Evolutionary conservation across 2,329 filamentous ascomycete genomes (phyloP).

Genomic region (Pseudogymnoascus sp.): DNA sequence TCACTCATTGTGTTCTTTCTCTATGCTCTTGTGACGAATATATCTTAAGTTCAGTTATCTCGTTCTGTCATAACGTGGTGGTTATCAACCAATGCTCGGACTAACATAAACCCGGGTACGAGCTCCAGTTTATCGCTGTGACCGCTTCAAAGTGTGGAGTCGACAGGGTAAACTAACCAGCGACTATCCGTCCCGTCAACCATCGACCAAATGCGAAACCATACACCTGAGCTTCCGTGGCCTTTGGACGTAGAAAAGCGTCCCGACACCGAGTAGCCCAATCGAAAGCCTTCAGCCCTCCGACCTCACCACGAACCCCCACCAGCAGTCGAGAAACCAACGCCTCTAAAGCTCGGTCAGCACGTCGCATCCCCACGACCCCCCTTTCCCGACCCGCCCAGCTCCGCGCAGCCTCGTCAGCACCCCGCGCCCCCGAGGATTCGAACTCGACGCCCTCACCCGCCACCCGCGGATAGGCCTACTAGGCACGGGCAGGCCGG

Average conservation of each 20-base stretch:
- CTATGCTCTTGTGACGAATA: neutral
- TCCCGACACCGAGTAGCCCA: neutral
- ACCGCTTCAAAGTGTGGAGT: conserved; percentile 2
- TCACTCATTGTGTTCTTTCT: conserved; percentile 4
- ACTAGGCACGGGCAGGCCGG: conserved; percentile 4
- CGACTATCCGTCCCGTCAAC: conserved; percentile 5
- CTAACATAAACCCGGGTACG: conserved; percentile 1
- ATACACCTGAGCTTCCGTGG: neutral
- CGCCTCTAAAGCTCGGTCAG: neutral
- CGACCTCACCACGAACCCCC: neutral
- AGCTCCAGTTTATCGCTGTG: neutral
- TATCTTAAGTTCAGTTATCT: neutral
- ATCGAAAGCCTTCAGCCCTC: neutral
- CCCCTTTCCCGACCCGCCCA: neutral
- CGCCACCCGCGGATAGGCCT: neutral
- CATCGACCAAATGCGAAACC: conserved; percentile 5
- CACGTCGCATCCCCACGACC: neutral
- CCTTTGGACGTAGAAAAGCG: neutral
- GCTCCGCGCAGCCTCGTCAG: neutral
- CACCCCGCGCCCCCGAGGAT: neutral
- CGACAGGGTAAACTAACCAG: conserved; percentile 6
- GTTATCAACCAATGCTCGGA: neutral
- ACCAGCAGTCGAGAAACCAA: neutral
- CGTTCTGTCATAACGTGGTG: neutral
- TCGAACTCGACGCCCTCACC: neutral